These are phyloP conservation scores for Phytophthora constricta DNA, from an alignment of 352 stramenopile genomes.

Conservation along the genomic window DNA sequence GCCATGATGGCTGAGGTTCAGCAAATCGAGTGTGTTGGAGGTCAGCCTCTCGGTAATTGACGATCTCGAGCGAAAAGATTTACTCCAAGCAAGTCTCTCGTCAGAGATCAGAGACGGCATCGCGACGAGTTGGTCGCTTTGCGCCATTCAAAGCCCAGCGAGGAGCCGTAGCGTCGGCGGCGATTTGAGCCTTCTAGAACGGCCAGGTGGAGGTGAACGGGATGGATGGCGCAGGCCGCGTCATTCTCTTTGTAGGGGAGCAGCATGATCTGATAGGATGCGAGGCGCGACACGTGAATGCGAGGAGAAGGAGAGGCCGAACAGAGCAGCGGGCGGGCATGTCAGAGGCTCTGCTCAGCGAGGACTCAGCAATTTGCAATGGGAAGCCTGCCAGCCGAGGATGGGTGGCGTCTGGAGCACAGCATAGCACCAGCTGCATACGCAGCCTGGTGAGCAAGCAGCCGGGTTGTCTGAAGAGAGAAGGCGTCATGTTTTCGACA, in stretches of 20 bases:
- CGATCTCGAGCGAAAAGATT: no score
- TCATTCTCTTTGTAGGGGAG: conserved; percentile 14
- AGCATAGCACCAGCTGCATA: not conserved
- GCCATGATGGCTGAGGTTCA: not conserved
- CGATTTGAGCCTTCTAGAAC: conserved; percentile 3
- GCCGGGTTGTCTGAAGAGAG: not conserved
- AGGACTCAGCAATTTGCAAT: conserved; percentile 23
- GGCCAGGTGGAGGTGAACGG: not conserved
- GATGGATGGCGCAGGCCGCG: conserved; percentile 12
- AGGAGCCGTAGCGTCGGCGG: not conserved
- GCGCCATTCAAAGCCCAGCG: no score
- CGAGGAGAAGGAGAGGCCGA: conserved; percentile 26
- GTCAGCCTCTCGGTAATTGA: not conserved
- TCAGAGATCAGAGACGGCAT: no score
- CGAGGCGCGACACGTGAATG: conserved; percentile 17
- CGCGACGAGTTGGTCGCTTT: no score
- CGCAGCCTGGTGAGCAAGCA: no score
- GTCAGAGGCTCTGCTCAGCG: conserved; percentile 1
- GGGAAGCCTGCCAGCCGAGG: conserved; percentile 11
- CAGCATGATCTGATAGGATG: conserved; percentile 21
- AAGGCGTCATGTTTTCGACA: not conserved
- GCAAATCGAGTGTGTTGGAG: no score
- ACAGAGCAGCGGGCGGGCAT: conserved; percentile 7
- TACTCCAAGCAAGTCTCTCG: no score
- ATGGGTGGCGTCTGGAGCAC: conserved; percentile 10